Evolutionary conservation across 306 rosid genomes (phyloP), one percentile per base, ranked within the genome.

Genomic region (Astragalus glycyphyllos): DNA sequence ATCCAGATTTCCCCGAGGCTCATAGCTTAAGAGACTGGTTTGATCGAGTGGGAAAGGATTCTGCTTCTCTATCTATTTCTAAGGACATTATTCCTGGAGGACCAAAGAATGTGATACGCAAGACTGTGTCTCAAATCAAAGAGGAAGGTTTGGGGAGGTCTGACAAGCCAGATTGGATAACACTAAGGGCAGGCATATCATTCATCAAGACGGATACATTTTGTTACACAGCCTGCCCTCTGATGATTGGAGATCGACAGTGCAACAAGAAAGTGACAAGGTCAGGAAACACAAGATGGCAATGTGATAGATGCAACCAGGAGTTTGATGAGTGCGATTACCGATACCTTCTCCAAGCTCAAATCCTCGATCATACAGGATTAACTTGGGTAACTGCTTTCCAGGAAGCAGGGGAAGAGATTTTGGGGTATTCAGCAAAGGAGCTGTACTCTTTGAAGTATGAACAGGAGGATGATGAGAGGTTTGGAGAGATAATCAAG

Each of bases 341-440:
- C 72, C 83, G 96, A n/a, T 94, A 87, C 81, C 99, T 95, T 84
- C 96, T 95, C 73, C 96, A 91, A 75, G 99, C 96, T 45, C 99
- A 95, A 81, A 87, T 95, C 77, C 86, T 83, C 70, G 99, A 95
- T 69, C 83, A 76, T 56, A 83, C 96, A 3, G 99, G 99, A 73
- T 73, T 95, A 80, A 85, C 96, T 56, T 91, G 99, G 99, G 97
- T 84, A 66, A 95, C 96, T 8, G 97, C 99, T 57, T 95, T 95
- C 68, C 97, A 95, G 82, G 99, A 95, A 79, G 62, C 87, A 6
- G 99, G 97, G 47, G 97, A 88, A 80, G 99, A 95, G 80, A 91
- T 95, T 66, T 68, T 95, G 76, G 93, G 89, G 61, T 83, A 71
- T 71, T 58, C 96, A 4, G 97, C 99, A 5, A 89, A 85, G 77